phyloP scores from a whole-genome alignment of 2,329 filamentous ascomycete species.

The Penicillium verrucosum region DNA sequence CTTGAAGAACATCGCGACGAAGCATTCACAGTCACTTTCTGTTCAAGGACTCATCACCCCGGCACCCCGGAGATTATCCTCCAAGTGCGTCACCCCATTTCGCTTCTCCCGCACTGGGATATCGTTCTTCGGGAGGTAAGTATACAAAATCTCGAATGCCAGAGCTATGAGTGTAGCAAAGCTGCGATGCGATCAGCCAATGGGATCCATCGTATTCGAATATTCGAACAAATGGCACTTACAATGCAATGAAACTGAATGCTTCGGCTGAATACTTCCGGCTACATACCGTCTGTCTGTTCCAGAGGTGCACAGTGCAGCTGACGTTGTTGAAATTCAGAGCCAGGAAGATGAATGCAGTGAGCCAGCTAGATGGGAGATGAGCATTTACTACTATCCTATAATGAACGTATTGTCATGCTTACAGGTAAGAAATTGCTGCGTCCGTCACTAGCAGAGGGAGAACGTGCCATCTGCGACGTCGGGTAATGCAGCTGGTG shows the following conservation, averaged over 20 bases:
- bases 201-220: no score
- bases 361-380: slow-evolving; percentile 16
- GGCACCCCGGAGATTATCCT: neutral
- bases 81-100: neutral
- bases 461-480: slow-evolving; percentile 11
- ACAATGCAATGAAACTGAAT: slow-evolving; percentile 24
- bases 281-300: slow-evolving; percentile 17
- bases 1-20: neutral
- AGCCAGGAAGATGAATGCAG: slow-evolving; percentile 20
- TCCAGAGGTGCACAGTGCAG: slow-evolving; percentile 16
- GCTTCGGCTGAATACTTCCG: slow-evolving; percentile 19
- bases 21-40: neutral
- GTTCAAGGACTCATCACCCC: neutral
- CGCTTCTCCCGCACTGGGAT: neutral
- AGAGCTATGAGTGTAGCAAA: neutral
- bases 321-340: slow-evolving; percentile 15
- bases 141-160: neutral
- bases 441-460: slow-evolving; percentile 10
- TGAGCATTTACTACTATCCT: neutral
- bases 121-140: neutral
- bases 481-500: slow-evolving; percentile 7
- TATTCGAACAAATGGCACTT: neutral
- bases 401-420: neutral
- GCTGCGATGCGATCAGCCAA: neutral
- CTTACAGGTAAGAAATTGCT: slow-evolving; percentile 18